Evolutionary conservation across 192 early-diverging fungal genomes (phyloP), one percentile per base, ranked within the genome.

Genomic region (Pilaira anomala): DNA sequence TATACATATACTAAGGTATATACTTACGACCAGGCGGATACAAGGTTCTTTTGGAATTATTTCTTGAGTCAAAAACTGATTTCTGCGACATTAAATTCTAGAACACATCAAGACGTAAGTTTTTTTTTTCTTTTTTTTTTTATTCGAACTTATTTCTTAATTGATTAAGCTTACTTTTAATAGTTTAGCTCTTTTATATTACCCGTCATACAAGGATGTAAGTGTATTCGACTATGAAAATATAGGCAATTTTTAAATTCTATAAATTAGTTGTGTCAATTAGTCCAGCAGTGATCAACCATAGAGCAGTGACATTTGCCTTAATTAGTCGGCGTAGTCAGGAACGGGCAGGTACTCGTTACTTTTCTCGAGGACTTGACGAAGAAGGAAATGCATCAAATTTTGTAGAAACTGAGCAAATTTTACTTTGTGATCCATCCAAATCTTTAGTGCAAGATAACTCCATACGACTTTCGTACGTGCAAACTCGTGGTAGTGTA

Each of bases 381-480:
- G 82, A 80, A 48, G 60, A 88, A 1, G 97, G 96, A 26, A 86
- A 94, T 66, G 96, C 96, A 30, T 89, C 95, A 45, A 99, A 99
- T 74, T 97, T 87, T 74, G 93, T 93, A 21, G 97, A 99, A 77
- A 97, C 95, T 0, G 96, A 99, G 67, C 95, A 97, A 80, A 80
- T 97, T 48, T 76, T 96, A 5, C 73, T 84, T 40, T 81, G 80
- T 54, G 84, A 83, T 22, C 70, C 78, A 7, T 77, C 87, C 41
- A 76, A n/a, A 63, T 69, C 60, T 52, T 69, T 62, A 40, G 12
- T 44, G 7, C 65, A 83, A 16, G 36, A 42, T 12, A 58, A 58
- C 16, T 24, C 56, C 21, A 42, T 58, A 25, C 19, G 56, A 25
- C 48, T 89, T 63, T 83, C 94, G 3, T 94, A 93, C 76, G 86